Evolutionary conservation across 2,329 filamentous ascomycete genomes (phyloP), one percentile per base, ranked within the genome.

Genomic region (Phoma herbarum): DNA sequence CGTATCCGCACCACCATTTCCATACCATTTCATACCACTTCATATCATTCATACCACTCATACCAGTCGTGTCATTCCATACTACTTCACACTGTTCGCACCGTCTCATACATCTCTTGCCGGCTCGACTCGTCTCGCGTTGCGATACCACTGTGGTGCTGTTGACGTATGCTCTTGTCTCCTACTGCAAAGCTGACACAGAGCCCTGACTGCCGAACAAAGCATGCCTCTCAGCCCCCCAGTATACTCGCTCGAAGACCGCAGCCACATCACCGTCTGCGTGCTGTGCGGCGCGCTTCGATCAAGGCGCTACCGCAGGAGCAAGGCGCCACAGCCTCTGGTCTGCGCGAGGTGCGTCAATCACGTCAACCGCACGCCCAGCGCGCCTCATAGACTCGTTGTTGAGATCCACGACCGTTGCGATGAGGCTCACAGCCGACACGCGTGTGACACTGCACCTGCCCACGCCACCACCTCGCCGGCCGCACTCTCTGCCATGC

Each of bases 331-430:
- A 8, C 12, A 45, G 29, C 28, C 43, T 29, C 43, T 45, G 23
- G 43, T 45, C 28, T 45, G 23, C 43, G 26, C 43, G 18, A 26
- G 43, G 18, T 45, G 43, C 43, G 43, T 45, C 20, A 18, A 45
- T 16, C 28, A 28, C 22, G 20, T 45, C 23, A 16, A 22, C 23
- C 43, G 28, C 23, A 45, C 16, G 43, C 22, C 23, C 16, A 45
- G 7, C 43, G 7, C 23, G 16, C 23, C 23, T 12, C 23, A 28
- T 25, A 45, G 16, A 7, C 16, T 45, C 23, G 33, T 37, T 16
- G 16, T 37, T 7, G 33, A 37, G 33, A n/a, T 37, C 7, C 14
- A 37, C 33, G n/a, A n/a, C n/a, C 33, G n/a, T n/a, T 37, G 33
- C 33, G 33, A 37, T 16, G 33, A 7, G 10, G n/a, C 33, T n/a